A percentile compares a stretch with the other conserved stretches of the same genome.
These are phyloP conservation scores for Lentinula edodes DNA, from an alignment of 768 basidiomycete species.

Conservation along the genomic window DNA sequence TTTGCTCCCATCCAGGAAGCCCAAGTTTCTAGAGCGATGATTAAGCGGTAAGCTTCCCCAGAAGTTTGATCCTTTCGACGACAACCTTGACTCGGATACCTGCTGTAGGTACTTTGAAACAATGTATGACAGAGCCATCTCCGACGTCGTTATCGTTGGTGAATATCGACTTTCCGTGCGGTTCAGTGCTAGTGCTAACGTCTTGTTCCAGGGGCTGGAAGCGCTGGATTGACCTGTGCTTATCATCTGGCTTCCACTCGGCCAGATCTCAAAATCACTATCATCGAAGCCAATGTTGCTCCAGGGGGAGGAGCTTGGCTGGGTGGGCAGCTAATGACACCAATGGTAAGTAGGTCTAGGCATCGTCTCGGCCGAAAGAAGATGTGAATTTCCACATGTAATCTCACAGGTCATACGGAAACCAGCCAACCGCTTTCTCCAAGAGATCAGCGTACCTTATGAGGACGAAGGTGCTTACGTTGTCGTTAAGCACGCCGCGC, in stretches of 20 bases:
- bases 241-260: conserved; percentile 63
- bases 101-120: conserved; percentile 58
- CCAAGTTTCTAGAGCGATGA: conserved; percentile 73
- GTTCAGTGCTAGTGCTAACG: conserved; percentile 26
- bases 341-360: conserved; percentile 46
- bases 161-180: conserved; percentile 20
- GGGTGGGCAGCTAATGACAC: conserved; percentile 73
- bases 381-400: not conserved
- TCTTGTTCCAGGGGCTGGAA: conserved; percentile 37
- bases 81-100: not conserved
- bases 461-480: conserved; percentile 77
- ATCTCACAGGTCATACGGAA: conserved; percentile 61
- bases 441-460: conserved; percentile 63
- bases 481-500: conserved; percentile 76
- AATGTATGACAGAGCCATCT: conserved; percentile 71
- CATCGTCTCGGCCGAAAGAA: not conserved
- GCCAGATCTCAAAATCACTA: conserved; percentile 50
- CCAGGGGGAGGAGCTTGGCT: conserved; percentile 79
- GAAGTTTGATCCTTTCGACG: not conserved
- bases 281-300: conserved; percentile 56
- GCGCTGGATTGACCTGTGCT: conserved; percentile 66
- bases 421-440: conserved; percentile 68
- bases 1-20: conserved; percentile 76
- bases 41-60: conserved; percentile 45
- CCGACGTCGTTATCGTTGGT: conserved; percentile 74